Base-by-base conservation (phyloP, 495 filamentous ascomycete genomes). In the Aspergillus taichungensis region DNA sequence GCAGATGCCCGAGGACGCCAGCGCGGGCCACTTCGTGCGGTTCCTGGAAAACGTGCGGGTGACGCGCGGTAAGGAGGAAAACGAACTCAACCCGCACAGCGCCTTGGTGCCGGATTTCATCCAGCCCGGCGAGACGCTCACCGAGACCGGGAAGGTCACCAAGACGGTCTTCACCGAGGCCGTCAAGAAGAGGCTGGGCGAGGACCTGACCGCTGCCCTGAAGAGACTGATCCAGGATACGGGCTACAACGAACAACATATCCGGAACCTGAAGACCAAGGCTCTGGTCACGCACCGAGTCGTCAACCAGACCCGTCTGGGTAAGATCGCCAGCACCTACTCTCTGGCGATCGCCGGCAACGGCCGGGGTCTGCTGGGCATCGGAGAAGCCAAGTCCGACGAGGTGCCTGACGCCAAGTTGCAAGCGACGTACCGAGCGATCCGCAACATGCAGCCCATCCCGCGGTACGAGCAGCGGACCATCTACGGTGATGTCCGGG, bases 271-370 rank as follows among this genome's bases (percentile, higher is more conserved):
- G 40, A 64, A 69, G 18, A 62, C 71, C 14, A 92, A 88, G 71
- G 65, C 67, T 9, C 56, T 98, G 24, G 85, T 94, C 13, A 43
- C 46, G 3, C 84, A 89, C 55, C 60, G 60, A 1, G 94, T 99
- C 37, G 69, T 76, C 48, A 99, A 99, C 66, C 89, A 95, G 75
- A 97, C 94, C 28, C 85, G 88, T 70, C 78, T 99, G 65, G 92
- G 92, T 53, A 99, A 96, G 76, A 79, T 97, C 43, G 66, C 66
- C 41, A 81, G 78, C 56, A 47, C 73, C 8, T 92, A 89, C 60
- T 63, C 71, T 48, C 65, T 95, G 34, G 76, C 78, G 5, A 75
- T 95, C 38, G 88, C 88, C 6, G 92, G 92, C 37, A 94, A 96
- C 60, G 71, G 74, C 30, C 75, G 91, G 44, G 92, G 92, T 14